phyloP scores from a whole-genome alignment of 2,329 filamentous ascomycete species.

The Falciphora oryzae region DNA sequence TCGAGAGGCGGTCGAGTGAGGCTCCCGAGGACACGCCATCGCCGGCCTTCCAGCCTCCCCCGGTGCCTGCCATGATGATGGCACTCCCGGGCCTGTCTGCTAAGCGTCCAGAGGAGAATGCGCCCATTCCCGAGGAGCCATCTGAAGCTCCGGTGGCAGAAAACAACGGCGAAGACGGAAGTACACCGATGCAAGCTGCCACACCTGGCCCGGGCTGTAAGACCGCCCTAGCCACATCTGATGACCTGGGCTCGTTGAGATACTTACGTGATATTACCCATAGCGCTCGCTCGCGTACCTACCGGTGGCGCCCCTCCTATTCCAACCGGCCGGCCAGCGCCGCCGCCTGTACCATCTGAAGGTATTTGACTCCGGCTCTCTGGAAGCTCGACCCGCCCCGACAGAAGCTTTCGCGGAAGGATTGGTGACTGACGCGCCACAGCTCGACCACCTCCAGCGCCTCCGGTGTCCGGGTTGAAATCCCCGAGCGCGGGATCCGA shows the following conservation, averaged over 20 bases:
- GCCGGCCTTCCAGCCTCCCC: constrained; percentile 40
- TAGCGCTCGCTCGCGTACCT: not conserved
- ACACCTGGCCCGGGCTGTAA: constrained; percentile 17
- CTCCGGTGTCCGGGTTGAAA: constrained; percentile 41
- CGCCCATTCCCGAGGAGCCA: constrained; percentile 42
- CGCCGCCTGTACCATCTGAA: constrained; percentile 53
- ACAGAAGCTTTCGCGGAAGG: not conserved
- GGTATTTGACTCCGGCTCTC: constrained; percentile 40
- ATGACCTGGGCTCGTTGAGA: not conserved
- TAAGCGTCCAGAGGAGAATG: constrained; percentile 38
- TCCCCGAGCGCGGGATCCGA: constrained; percentile 75
- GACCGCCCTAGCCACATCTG: not conserved
- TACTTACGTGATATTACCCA: not conserved
- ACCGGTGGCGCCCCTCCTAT: constrained; percentile 35
- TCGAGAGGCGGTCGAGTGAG: constrained; percentile 37
- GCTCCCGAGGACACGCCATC: constrained; percentile 38
- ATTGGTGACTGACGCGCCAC: constrained; percentile 1
- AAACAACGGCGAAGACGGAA: constrained; percentile 27
- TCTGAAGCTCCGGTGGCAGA: constrained; percentile 12
- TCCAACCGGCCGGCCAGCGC: constrained; percentile 45
- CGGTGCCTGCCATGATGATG: constrained; percentile 57
- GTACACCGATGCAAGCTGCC: constrained; percentile 23
- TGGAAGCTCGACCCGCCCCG: constrained; percentile 7
- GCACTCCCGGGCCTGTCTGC: constrained; percentile 67
- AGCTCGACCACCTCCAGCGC: constrained; percentile 59